These are phyloP conservation scores for Alternaria sp. DNA, from an alignment of 2,329 filamentous ascomycete species.

Conservation along the genomic window DNA sequence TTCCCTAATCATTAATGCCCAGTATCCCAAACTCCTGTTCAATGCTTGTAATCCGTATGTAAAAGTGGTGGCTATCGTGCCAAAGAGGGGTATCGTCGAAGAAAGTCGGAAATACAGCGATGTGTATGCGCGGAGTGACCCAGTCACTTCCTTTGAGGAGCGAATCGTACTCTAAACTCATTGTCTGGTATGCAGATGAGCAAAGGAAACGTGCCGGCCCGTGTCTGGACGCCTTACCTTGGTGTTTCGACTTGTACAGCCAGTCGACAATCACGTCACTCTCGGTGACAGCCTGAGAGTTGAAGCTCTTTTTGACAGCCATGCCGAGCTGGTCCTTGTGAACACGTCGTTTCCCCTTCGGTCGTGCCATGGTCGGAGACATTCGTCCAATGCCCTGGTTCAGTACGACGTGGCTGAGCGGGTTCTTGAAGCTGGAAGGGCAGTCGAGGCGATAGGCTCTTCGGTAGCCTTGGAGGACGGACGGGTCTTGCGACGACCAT, in stretches of 20 bases:
- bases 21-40: conserved; percentile 38
- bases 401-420: conserved; percentile 60
- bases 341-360: conserved; percentile 70
- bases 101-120: conserved; percentile 41
- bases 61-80: conserved; percentile 30
- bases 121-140: conserved; percentile 21
- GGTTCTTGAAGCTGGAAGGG: conserved; percentile 71
- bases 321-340: conserved; percentile 76
- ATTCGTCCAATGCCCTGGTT: conserved; percentile 70
- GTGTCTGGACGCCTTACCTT: conserved; percentile 53
- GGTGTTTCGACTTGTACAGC: conserved; percentile 73
- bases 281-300: conserved; percentile 78
- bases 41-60: conserved; percentile 43
- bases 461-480: conserved; percentile 77
- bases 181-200: conserved; percentile 51
- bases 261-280: conserved; percentile 84
- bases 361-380: conserved; percentile 78
- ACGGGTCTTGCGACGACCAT: conserved; percentile 73
- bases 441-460: conserved; percentile 75
- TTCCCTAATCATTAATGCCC: conserved; percentile 14
- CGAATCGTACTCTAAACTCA: conserved; percentile 57
- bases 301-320: conserved; percentile 82
- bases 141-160: conserved; percentile 47
- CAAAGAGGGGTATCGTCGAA: conserved; percentile 46
- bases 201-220: background rate